Evolutionary conservation across 305 asterid species (phyloP), one percentile per base, ranked within the genome.

Genomic region (Plantago rigida): DNA sequence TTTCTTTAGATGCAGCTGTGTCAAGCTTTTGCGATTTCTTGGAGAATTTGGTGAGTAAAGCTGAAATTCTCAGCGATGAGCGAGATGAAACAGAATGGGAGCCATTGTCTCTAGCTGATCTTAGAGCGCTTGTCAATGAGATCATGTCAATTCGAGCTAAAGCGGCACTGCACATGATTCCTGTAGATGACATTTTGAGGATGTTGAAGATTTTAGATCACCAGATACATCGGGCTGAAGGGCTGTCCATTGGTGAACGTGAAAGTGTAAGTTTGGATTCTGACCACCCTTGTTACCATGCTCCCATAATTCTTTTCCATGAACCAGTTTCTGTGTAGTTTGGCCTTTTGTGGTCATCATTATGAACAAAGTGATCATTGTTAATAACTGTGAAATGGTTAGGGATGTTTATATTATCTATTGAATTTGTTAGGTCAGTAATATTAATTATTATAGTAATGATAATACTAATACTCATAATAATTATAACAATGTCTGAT

Each of bases 181-280:
- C 91, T n/a, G 73, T 72, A 68, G 94, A 84, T 68, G 73, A 69
- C 70, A 95, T 89, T 73, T 81, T 83, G 55, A 85, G 86, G 80
- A 78, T 76, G 39, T 76, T 93, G 60, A 82, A 77, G 73, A 88
- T 89, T 77, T 81, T 93, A 71, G 99, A 93, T 68, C 85, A 80
- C 63, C 99, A 93, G 75, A 82, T 93, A 75, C 97, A 87, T 71
- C 87, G 94, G 69, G 95, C 97, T 50, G 95, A 87, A 83, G 99
- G 99, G 66, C 82, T 89, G 53, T 87, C 97, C 47, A 78, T 93
- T 73, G 84, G 79, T 70, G 89, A 85, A 62, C 77, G 79, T 73
- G 97, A 85, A 66, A 83, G 75, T 56, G 99, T 92, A 87, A 87
- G 89, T 76, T 69, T 60, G 29, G 72, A 36, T 62, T 63, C 51